Evolutionary conservation across 352 stramenopile genomes (phyloP).

Genomic region (Phytopythium mirpurense): DNA sequence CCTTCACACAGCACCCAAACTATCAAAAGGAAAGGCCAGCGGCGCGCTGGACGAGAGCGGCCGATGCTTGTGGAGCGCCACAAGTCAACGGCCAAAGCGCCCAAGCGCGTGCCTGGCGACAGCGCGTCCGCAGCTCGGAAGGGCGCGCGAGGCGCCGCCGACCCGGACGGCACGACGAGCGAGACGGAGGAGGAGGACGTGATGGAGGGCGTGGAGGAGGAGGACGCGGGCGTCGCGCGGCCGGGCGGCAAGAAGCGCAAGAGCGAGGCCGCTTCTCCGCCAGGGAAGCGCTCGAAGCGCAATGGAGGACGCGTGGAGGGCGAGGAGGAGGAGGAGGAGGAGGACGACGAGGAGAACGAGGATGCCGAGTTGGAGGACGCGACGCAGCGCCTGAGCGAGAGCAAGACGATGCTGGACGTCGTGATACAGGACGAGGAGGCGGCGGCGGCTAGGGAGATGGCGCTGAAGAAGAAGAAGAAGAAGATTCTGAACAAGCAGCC

Average conservation of each 20-base stretch:
- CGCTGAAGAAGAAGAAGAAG: too few relatives aligned
- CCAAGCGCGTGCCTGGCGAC: slow-evolving; percentile 16
- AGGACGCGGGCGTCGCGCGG: slow-evolving; percentile 10
- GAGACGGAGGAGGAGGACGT: slow-evolving; percentile 30
- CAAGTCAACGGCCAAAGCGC: slow-evolving; percentile 16
- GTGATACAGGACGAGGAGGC: too few relatives aligned
- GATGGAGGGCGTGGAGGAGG: slow-evolving; percentile 25
- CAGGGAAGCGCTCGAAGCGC: not conserved
- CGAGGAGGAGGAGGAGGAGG: slow-evolving; percentile 13
- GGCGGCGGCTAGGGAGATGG: slow-evolving; percentile 12
- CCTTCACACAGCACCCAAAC: not conserved
- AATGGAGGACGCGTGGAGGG: not conserved
- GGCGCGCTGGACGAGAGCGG: not conserved
- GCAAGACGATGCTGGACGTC: slow-evolving; percentile 3
- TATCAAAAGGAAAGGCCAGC: not conserved
- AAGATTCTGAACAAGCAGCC: slow-evolving; percentile 13
- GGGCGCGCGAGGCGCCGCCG: slow-evolving; percentile 8
- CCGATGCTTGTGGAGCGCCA: slow-evolving; percentile 16
- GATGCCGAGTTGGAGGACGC: slow-evolving; percentile 5
- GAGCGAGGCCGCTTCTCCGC: not conserved
- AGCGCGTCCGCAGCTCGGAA: slow-evolving; percentile 9
- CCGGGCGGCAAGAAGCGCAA: slow-evolving; percentile 7
- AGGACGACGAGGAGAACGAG: not conserved
- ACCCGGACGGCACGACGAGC: slow-evolving; percentile 14
- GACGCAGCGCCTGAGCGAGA: slow-evolving; percentile 5